phyloP scores from a whole-genome alignment of 257 asterid genomes.

The Jacaranda mimosifolia region DNA sequence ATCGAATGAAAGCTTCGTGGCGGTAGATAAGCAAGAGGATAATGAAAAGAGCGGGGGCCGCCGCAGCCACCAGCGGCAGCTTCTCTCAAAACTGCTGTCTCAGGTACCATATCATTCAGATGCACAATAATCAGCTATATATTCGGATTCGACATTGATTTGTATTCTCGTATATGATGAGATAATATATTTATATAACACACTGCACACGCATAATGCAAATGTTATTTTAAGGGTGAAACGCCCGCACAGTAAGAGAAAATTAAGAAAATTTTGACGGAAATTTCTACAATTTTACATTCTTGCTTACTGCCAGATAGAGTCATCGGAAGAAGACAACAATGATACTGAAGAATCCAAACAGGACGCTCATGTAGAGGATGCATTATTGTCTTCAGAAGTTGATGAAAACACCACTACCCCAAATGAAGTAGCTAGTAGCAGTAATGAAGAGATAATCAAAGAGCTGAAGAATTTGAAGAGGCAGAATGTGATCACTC shows the following conservation, averaged over 20 bases:
- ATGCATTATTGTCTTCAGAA: neutral
- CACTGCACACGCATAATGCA: neutral
- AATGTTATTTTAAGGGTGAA: neutral
- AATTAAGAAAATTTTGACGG: neutral
- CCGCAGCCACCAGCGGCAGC: slow-evolving; percentile 33
- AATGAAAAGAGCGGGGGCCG: neutral
- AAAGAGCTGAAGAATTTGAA: slow-evolving; percentile 65
- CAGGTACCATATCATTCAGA: slow-evolving; percentile 42
- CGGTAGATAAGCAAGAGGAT: slow-evolving; percentile 21
- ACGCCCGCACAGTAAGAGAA: neutral
- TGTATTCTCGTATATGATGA: too few relatives aligned
- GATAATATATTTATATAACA: neutral
- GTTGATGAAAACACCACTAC: neutral
- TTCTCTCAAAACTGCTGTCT: slow-evolving; percentile 47
- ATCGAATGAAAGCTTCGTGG: slow-evolving; percentile 31
- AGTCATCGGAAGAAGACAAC: slow-evolving; percentile 48
- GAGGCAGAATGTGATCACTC: slow-evolving; percentile 78
- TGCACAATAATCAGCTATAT: neutral
- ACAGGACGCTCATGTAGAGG: slow-evolving; percentile 9
- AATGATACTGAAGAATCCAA: slow-evolving; percentile 7
- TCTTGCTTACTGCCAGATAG: slow-evolving; percentile 42
- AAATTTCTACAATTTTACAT: neutral
- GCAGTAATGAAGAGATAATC: slow-evolving; percentile 51
- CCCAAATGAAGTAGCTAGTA: neutral
- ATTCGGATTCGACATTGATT: too few relatives aligned